These are phyloP conservation scores for Leccinum subspadiceum DNA, from an alignment of 1,284 basidiomycete genomes.

Conservation along the genomic window DNA sequence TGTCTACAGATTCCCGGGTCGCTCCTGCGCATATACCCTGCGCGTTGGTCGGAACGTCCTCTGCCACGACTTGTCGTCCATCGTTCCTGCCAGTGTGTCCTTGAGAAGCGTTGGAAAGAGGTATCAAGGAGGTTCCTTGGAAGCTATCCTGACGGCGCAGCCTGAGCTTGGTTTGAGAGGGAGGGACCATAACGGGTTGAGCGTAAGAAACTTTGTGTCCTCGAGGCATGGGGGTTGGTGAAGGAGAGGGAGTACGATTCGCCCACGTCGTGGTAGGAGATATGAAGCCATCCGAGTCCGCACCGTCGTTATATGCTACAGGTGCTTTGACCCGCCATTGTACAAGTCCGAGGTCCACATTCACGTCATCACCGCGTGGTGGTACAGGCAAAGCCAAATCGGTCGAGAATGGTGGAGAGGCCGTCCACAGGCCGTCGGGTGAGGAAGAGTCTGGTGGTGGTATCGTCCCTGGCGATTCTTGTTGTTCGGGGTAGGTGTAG, in stretches of 20 bases:
- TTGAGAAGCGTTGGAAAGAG: background rate
- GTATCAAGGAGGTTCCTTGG: background rate
- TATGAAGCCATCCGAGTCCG: background rate
- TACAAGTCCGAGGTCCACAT: background rate
- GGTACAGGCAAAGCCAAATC: background rate
- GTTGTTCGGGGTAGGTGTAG: background rate
- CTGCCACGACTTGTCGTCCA: background rate
- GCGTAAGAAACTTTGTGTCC: background rate
- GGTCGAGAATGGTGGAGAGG: background rate
- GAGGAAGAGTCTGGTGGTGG: slow-evolving; percentile 29
- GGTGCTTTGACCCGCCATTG: slow-evolving; percentile 3
- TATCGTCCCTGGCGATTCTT: slow-evolving; percentile 8
- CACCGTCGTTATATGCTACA: background rate
- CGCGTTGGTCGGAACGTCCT: background rate
- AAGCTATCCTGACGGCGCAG: background rate
- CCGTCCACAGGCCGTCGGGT: slow-evolving; percentile 4
- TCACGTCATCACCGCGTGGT: background rate
- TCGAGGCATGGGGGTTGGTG: background rate
- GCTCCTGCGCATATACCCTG: slow-evolving; percentile 17
- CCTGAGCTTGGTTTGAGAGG: background rate
- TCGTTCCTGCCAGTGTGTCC: background rate
- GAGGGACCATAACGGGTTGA: background rate
- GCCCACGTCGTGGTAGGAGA: background rate
- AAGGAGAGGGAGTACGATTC: background rate
- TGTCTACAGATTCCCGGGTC: background rate